phyloP scores from a whole-genome alignment of 805 yeast genomes.

The Candida glaebosa region DNA sequence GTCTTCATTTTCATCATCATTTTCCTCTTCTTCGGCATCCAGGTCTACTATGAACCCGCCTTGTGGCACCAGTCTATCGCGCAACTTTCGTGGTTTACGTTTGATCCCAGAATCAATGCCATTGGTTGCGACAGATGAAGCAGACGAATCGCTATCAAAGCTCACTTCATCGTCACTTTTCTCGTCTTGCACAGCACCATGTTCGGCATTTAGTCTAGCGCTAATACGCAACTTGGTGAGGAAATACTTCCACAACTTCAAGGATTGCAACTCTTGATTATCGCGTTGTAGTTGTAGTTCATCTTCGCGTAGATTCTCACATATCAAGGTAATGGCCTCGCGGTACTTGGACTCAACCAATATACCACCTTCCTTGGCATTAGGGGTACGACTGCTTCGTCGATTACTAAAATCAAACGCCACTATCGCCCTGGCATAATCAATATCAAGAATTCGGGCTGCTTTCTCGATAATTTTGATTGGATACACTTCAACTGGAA shows the following conservation, averaged over 20 bases:
- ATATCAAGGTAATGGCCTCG: slow-evolving; percentile 56
- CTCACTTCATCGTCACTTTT: slow-evolving; percentile 6
- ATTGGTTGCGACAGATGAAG: slow-evolving; percentile 16
- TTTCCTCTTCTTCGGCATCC: slow-evolving; percentile 6
- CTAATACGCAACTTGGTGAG: slow-evolving; percentile 48
- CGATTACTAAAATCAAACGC: slow-evolving; percentile 71
- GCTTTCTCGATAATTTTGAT: slow-evolving; percentile 61
- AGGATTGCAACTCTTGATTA: slow-evolving; percentile 45
- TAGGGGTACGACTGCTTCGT: slow-evolving; percentile 39
- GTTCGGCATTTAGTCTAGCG: slow-evolving; percentile 43
- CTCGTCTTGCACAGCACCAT: slow-evolving; percentile 39
- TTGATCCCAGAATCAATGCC: slow-evolving; percentile 12
- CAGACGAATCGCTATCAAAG: slow-evolving; percentile 2
- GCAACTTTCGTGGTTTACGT: not conserved
- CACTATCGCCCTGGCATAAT: slow-evolving; percentile 82
- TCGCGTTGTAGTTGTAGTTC: slow-evolving; percentile 43
- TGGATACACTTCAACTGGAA: slow-evolving; percentile 28
- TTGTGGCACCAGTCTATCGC: not conserved
- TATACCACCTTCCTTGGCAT: slow-evolving; percentile 70
- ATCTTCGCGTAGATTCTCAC: slow-evolving; percentile 47
- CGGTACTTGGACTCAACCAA: slow-evolving; percentile 61
- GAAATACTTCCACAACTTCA: slow-evolving; percentile 52
- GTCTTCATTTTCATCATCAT: not conserved
- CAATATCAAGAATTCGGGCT: slow-evolving; percentile 65
- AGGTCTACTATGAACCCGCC: slow-evolving; percentile 2